These are phyloP conservation scores for Scenedesmus sp. DNA, from an alignment of 163 green algal species.

Conservation along the genomic window DNA sequence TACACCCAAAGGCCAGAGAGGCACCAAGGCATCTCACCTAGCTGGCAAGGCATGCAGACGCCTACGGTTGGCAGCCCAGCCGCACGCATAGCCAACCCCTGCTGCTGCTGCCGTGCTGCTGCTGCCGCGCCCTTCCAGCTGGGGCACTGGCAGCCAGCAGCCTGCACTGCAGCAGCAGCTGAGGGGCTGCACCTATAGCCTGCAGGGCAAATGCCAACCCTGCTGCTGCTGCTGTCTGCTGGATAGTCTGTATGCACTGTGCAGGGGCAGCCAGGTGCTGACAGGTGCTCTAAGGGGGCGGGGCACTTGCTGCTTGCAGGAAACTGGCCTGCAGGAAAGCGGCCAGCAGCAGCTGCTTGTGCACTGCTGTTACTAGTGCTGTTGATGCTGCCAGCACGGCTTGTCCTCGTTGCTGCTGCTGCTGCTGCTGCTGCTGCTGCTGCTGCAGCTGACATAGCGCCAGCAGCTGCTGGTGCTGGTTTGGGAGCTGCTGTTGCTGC, in stretches of 20 bases:
- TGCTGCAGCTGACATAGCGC: background rate
- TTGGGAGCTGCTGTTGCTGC: background rate
- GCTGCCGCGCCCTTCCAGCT: background rate
- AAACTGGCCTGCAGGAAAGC: background rate
- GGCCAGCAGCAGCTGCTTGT: no score
- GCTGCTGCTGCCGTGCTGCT: background rate
- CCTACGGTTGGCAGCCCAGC: background rate
- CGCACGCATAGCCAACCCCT: background rate
- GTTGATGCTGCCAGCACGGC: background rate
- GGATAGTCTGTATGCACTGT: background rate
- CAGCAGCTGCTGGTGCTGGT: background rate
- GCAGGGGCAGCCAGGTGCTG: background rate
- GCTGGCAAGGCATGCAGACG: constrained; percentile 22
- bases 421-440: background rate
- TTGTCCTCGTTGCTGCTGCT: background rate
- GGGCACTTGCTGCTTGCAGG: background rate
- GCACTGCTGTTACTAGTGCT: background rate
- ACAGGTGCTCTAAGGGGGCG: background rate
- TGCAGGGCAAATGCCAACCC: background rate
- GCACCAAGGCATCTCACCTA: background rate
- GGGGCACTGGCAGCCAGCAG: background rate
- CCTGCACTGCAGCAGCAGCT: background rate
- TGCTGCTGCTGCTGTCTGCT: background rate
- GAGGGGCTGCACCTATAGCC: background rate
- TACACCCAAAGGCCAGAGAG: no score